Evolutionary conservation across 352 stramenopile species (phyloP), one percentile per base, ranked within the genome.

Genomic region (Globisporangium nagaii): DNA sequence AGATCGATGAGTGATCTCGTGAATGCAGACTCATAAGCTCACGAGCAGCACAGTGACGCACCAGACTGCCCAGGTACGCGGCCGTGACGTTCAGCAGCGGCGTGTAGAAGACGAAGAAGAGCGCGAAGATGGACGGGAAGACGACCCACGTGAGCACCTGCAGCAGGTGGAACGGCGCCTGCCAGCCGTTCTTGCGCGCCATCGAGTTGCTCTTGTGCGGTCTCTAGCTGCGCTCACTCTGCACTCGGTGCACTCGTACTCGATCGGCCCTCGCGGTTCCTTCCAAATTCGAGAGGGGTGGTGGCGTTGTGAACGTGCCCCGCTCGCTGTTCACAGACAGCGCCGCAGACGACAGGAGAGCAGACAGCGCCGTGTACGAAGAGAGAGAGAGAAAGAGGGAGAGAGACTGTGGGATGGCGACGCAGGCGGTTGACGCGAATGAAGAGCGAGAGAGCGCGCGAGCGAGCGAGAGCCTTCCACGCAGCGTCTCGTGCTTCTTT

Each of bases 91-190:
- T 46, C 22, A 94, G 61, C 44, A 92, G 56, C 45, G 84, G 82
- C 55, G 81, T 87, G 58, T 76, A 89, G 65, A 93, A 90, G 31
- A 68, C 75, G 65, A 89, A 92, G 69, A 91, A 94, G 55, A 89
- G 66, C 63, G 67, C 72, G 66, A 93, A 84, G 62, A 91, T 71
- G 36, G 63, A 63, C 27, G 84, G 84, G 64, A 94, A 93, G 47
- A 90, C 72, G 54, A 93, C 53, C 84, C 84, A 94, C 28, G 84
- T 91, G 47, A 76, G 71, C 40, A 94, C 58, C 62, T 94, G 84
- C 36, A 94, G 75, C 56, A 79, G 63, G 63, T 94, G 81, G 70
- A 92, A 92, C 49, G 84, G 84, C 60, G 67, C 68, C 56, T 88
- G 63, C 81, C 80, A 94, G 53, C 84, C 84, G 56, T 90, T 92